Conservation (phyloP, 2,329 filamentous ascomycete genomes). For the Fusarium ramigenum region DNA sequence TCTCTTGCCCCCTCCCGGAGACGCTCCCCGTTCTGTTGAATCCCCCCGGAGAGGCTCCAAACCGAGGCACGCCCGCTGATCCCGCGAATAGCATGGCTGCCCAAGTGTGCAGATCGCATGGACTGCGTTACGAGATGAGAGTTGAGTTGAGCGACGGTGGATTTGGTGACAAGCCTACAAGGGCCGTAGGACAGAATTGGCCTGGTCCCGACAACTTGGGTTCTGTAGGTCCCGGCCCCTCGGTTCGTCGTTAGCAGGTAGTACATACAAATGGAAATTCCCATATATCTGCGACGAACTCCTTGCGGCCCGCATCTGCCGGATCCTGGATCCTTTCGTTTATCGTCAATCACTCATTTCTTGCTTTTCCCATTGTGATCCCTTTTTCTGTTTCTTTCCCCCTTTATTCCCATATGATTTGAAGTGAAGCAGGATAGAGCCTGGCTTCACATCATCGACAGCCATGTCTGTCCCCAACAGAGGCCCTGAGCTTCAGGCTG, state of each 20-base stretch:
- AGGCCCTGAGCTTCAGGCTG: slow-evolving; percentile 47
- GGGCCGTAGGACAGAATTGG: slow-evolving; percentile 8
- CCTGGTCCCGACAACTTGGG: slow-evolving; percentile 17
- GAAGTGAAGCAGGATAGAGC: neutral
- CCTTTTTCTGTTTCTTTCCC: neutral
- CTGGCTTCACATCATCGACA: neutral
- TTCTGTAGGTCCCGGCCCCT: slow-evolving; percentile 7
- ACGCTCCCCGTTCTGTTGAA: slow-evolving; percentile 6
- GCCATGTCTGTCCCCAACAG: slow-evolving; percentile 45
- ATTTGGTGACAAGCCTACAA: slow-evolving; percentile 8
- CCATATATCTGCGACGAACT: slow-evolving; percentile 30
- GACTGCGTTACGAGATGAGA: neutral
- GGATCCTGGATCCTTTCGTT: slow-evolving; percentile 24
- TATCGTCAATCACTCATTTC: slow-evolving; percentile 19
- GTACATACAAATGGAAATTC: neutral
- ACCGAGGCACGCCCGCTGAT: slow-evolving; percentile 13
- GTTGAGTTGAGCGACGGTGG: neutral
- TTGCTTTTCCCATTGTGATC: neutral
- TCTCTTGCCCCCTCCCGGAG: neutral
- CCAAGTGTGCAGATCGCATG: slow-evolving; percentile 1
- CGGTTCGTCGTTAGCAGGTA: neutral
- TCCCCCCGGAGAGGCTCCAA: neutral
- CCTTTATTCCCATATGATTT: slow-evolving; percentile 3
- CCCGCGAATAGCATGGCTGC: slow-evolving; percentile 16
- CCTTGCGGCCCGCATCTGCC: slow-evolving; percentile 22